Evolutionary conservation across 371 early-diverging fungal species (phyloP).

Genomic region (Dichotomocladium elegans): DNA sequence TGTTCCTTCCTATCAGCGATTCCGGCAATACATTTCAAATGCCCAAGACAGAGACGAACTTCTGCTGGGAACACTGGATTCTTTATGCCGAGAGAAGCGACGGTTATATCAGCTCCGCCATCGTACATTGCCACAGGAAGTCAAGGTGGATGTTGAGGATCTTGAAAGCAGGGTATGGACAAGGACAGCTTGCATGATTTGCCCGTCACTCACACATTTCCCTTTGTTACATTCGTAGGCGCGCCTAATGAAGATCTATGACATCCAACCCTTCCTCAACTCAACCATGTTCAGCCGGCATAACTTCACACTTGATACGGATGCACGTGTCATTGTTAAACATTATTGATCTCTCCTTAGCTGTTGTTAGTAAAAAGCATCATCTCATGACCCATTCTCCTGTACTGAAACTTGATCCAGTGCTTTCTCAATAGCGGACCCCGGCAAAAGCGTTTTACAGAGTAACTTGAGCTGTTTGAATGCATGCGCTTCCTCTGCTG

Average conservation of each 20-base stretch:
- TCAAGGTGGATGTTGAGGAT: constrained; percentile 61
- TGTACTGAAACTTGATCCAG: neutral
- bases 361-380: too few relatives aligned
- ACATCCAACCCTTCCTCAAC: constrained; percentile 60
- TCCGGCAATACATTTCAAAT: constrained; percentile 80
- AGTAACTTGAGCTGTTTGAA: neutral
- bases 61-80: constrained; percentile 68
- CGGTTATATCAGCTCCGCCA: constrained; percentile 65
- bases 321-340: constrained; percentile 36
- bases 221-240: too few relatives aligned
- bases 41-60: constrained; percentile 81
- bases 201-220: neutral
- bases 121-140: constrained; percentile 49
- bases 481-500: neutral
- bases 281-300: constrained; percentile 38
- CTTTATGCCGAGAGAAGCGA: constrained; percentile 73
- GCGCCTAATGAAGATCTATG: constrained; percentile 57
- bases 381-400: neutral
- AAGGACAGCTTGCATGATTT: too few relatives aligned
- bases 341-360: constrained; percentile 2
- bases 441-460: neutral
- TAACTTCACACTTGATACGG: constrained; percentile 35
- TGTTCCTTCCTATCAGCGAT: constrained; percentile 50
- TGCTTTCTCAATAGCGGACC: neutral
- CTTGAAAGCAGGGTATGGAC: constrained; percentile 47